Base-by-base conservation (phyloP, 2,329 filamentous ascomycete species). In the Aspergillus persii region DNA sequence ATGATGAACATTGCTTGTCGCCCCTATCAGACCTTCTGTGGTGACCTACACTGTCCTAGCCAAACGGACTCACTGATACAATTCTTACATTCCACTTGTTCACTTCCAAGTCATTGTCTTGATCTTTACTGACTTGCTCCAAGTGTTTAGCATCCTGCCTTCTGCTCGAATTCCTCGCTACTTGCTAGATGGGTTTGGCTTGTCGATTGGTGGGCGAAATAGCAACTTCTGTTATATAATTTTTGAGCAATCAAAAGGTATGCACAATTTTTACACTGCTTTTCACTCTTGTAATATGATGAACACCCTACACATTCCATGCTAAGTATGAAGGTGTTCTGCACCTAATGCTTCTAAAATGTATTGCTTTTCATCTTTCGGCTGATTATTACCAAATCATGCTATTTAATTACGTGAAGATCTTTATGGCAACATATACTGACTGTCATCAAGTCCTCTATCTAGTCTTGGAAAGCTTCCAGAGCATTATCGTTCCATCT, bases 331-430 rank as follows among this genome's bases (percentile, higher is more conserved):
- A 85, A 81, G 81, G 76, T 75, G 73, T 64, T 64, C 65, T 71
- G 71, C 71, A 73, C 73, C 79, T 79, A 71, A 79, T 84, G 82
- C 76, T 82, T 83, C 77, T 76, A 72, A 78, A 72, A 79, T 81
- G 82, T 84, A 82, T 79, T 81, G 80, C 81, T 85, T 84, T 85
- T 85, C 83, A 85, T 85, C 83, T 86, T 86, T 86, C 83, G 77
- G 78, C 82, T 85, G 83, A 86, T 75, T 72, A 71, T 63, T 65
- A 67, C 58, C 66, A 62, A 61, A 57, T 61, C 50, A 54, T 57
- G 59, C 53, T 52, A 46, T 54, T 54, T 53, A 49, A 61, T 60
- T 59, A 18, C 64, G 69, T 69, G 49, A 49, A 48, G 57, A 36
- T 62, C 18, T 66, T 63, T 61, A 61, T 64, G 58, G 61, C 61